Conservation (phyloP, 139 green algal genomes). For the Coelastrella sp. region DNA sequence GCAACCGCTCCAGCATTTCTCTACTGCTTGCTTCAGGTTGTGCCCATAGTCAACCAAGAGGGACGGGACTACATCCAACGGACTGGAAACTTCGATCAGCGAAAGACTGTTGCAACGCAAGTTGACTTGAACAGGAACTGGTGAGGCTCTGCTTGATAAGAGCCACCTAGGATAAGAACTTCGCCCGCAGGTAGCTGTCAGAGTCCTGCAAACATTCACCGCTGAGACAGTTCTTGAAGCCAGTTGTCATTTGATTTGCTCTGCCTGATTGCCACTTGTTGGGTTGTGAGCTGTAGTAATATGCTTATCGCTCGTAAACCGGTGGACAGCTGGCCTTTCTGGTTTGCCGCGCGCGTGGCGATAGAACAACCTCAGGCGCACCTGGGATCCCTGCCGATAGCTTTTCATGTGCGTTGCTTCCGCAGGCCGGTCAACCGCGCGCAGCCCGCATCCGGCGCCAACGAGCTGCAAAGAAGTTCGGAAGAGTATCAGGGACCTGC, state of each 20-base stretch:
- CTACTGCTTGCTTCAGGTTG: constrained; percentile 29
- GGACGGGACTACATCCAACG: constrained; percentile 1
- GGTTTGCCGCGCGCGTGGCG: background rate
- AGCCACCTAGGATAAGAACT: background rate
- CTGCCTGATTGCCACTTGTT: no score
- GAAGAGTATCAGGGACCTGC: background rate
- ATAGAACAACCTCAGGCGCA: background rate
- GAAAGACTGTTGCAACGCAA: background rate
- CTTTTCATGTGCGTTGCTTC: background rate
- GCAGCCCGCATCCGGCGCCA: background rate
- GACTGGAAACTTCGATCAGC: background rate
- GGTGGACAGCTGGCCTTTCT: no score
- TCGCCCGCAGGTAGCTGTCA: background rate
- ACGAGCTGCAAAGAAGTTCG: background rate
- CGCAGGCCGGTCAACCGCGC: background rate
- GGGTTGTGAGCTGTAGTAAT: no score
- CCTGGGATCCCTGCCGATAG: background rate
- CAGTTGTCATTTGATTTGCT: no score
- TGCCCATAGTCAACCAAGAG: constrained; percentile 24
- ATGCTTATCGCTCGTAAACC: no score
- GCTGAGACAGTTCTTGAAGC: background rate
- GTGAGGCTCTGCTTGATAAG: background rate
- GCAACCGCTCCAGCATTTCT: no score
- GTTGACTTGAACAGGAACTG: constrained; percentile 40
- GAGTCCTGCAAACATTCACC: no score